Conservation (phyloP, 257 asterid genomes). For the Solanum ossicruentum region DNA sequence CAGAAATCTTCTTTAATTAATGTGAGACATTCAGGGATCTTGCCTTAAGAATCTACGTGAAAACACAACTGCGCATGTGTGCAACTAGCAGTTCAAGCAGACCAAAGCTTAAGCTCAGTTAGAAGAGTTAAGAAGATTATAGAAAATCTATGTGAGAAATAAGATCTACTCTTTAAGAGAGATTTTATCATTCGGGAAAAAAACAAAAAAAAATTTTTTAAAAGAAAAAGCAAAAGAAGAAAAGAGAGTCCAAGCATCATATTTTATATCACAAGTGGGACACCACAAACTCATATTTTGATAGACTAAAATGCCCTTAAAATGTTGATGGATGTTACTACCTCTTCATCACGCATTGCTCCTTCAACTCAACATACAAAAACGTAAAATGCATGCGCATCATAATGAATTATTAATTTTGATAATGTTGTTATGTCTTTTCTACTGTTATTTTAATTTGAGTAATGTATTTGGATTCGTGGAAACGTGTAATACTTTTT, state of each 20-base stretch:
- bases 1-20: neutral
- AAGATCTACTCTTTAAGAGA: neutral
- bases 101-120: neutral
- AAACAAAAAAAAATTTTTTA: neutral
- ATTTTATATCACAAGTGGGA: neutral
- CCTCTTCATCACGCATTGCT: neutral
- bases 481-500: neutral
- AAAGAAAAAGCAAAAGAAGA: neutral
- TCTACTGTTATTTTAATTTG: neutral
- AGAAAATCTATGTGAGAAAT: neutral
- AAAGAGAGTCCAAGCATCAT: neutral
- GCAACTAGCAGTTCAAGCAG: neutral
- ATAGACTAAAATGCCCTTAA: neutral
- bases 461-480: neutral
- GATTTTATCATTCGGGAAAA: neutral
- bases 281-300: neutral
- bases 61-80: neutral
- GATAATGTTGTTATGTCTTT: neutral
- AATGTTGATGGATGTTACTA: neutral
- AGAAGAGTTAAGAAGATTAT: neutral
- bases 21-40: neutral
- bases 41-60: neutral
- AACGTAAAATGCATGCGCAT: neutral
- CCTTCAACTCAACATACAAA: neutral
- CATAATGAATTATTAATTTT: neutral